Base-by-base conservation (phyloP, 495 filamentous ascomycete species). In the Bacidia rubella region DNA sequence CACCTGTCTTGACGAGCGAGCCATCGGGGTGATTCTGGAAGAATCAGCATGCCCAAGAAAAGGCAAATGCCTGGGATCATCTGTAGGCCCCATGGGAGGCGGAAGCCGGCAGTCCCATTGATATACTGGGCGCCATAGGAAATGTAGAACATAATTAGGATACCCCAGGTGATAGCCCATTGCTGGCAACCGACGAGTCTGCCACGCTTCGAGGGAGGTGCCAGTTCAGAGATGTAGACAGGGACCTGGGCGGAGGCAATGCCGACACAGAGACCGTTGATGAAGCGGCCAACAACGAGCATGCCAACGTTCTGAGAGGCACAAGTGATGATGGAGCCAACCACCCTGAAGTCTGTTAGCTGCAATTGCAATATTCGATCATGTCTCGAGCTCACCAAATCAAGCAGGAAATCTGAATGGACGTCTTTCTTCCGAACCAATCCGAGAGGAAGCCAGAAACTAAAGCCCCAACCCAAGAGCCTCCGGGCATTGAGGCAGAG, bases 161-260 rank as follows among this genome's bases (percentile, higher is more conserved):
- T 81, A 35, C 73, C 81, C 79, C 85, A 90, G 19, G 82, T 87
- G 46, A 87, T 87, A 2, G 83, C 81, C 74, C 85, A 85, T 63
- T 87, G 81, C 63, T 87, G 83, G 2, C 83, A 66, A 19, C 76
- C 77, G 11, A 90, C 83, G 21, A 92, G 74, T 17, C 86, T 75
- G 27, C 86, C 86, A 52, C 86, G 79, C 58, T 86, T 86, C 53
- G 85, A 81, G 54, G 85, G 83, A 17, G 82, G 86, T 3, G 85
- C 76, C 51, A 90, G 76, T 63, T 92, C 86, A 32, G 85, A 76
- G 51, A 86, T 80, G 60, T 90, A 90, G 21, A 89, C 80, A 3
- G 86, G 86, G 27, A 86, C 83, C 46, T 87, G 70, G 15, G 83
- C 76, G 2, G 84, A 87, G 11, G 78, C 79, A 49, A 87, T 84